Conservation (phyloP, 192 early-diverging fungal species). For the Backusella circina region DNA sequence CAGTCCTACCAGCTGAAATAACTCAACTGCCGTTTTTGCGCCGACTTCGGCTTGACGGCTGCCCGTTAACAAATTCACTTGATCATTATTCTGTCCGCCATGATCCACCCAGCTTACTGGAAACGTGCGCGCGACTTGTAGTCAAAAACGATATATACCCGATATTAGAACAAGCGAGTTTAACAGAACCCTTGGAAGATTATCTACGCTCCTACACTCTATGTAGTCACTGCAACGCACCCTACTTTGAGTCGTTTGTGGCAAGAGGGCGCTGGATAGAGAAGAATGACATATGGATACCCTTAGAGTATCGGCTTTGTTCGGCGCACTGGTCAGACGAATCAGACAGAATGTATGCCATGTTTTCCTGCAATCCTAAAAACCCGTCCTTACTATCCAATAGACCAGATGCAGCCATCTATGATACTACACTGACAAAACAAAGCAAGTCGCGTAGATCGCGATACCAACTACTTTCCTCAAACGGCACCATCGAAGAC, state of each 20-base stretch:
- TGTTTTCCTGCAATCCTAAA: constrained; percentile 41
- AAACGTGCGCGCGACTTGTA: constrained; percentile 61
- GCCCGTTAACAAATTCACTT: constrained; percentile 42
- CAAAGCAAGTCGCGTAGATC: not conserved
- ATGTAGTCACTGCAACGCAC: constrained; percentile 78
- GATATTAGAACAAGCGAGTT: not conserved
- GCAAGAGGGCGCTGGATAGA: constrained; percentile 63
- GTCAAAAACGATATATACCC: not conserved
- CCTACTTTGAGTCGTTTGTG: constrained; percentile 69
- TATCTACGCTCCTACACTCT: constrained; percentile 56
- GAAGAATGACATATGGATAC: constrained; percentile 44
- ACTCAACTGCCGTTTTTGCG: constrained; percentile 67
- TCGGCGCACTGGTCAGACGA: constrained; percentile 73
- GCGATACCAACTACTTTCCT: not conserved
- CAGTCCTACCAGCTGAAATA: constrained; percentile 67
- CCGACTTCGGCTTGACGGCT: constrained; percentile 52
- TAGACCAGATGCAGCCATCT: not conserved
- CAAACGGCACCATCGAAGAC: not conserved
- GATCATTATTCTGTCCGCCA: constrained; percentile 31
- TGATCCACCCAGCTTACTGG: constrained; percentile 61
- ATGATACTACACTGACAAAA: not conserved
- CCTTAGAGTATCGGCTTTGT: constrained; percentile 72
- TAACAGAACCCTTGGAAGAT: constrained; percentile 27
- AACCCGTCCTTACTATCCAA: not conserved
- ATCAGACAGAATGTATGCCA: constrained; percentile 52